A percentile compares a stretch with the other conserved stretches of the same genome.
phyloP scores from a whole-genome alignment of 371 early-diverging fungal species.

The Saksenaea oblongispora region DNA sequence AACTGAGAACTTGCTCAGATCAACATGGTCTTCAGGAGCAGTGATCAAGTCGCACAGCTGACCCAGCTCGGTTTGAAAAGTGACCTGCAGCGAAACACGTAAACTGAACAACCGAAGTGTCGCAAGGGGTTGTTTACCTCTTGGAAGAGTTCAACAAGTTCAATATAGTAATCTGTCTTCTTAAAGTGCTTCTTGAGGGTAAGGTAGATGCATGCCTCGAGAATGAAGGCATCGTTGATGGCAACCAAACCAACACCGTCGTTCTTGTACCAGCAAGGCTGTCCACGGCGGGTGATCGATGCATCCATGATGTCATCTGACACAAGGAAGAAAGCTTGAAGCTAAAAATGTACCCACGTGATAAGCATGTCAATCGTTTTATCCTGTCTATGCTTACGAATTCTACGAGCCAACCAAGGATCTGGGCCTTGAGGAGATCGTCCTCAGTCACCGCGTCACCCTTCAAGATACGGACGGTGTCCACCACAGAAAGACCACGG shows the following conservation, averaged over 20 bases:
- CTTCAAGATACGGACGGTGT: conserved; percentile 80
- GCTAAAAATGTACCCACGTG: too few relatives aligned
- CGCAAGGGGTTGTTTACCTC: conserved; percentile 53
- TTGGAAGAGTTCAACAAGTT: conserved; percentile 91
- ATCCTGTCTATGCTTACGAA: conserved; percentile 60
- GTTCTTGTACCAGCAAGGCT: conserved; percentile 94
- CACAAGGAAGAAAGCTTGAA: conserved; percentile 97
- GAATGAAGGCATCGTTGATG: conserved; percentile 94
- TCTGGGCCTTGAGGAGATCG: conserved; percentile 83
- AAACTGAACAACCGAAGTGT: neutral
- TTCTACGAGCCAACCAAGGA: conserved; percentile 96
- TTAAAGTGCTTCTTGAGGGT: conserved; percentile 93
- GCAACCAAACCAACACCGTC: conserved; percentile 87
- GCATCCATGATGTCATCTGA: conserved; percentile 98
- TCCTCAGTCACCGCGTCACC: conserved; percentile 72
- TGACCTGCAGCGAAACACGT: conserved; percentile 42
- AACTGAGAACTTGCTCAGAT: conserved; percentile 86
- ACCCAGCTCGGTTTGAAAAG: conserved; percentile 96
- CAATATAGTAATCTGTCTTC: conserved; percentile 78
- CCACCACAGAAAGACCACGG: conserved; percentile 93
- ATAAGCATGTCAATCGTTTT: too few relatives aligned
- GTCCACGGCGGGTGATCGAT: conserved; percentile 92
- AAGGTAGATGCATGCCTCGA: conserved; percentile 89
- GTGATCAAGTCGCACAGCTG: conserved; percentile 96
- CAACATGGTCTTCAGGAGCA: conserved; percentile 92